Base-by-base conservation (phyloP, 2,329 filamentous ascomycete species). In the Lachnellula occidentalis region DNA sequence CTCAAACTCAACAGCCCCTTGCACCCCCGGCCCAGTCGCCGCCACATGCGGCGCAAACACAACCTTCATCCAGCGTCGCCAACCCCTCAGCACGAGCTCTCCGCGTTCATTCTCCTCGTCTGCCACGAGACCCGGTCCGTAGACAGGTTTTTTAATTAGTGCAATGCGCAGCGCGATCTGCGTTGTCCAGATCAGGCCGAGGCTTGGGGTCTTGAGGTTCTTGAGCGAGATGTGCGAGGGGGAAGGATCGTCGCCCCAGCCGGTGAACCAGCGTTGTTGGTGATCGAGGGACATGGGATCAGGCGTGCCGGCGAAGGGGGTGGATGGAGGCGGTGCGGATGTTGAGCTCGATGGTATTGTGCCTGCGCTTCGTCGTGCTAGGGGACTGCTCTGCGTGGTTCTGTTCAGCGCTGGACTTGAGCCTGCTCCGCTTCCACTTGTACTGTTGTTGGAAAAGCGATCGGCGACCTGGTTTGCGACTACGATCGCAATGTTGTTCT, bases 391-490 rank as follows among this genome's bases (percentile, higher is more conserved):
- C 22, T 65, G 62, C 5, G 53, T 58, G 34, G 46, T 47, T 46
- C 58, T 49, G 12, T 52, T 45, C 17, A 57, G 37, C 11, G 60
- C 22, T 1, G 60, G 59, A 51, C 58, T 61, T n/a, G 41, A 57
- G 31, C 36, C 43, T 37, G 50, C 57, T 37, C 37, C 34, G 45
- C 54, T 37, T n/a, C 45, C n/a, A 48, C 47, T 48, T 27, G 39
- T 43, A 24, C 48, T 45, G 22, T 45, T 43, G 27, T 65, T 66
- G 9, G 54, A 60, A 48, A 99, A 95, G 4, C 91, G 86, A 72
- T 99, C 94, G 5, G 90, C 88, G 31, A 99, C 92, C 71, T 99
- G 94, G 68, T 99, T 99, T 5, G 92, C 88, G 3, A 96, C 88
- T 1, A 99, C 91, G 27, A 99, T 79, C 22, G 91, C 92, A 45